Conservation (phyloP, 2,329 filamentous ascomycete genomes). For the Achaetomium macrosporum region DNA sequence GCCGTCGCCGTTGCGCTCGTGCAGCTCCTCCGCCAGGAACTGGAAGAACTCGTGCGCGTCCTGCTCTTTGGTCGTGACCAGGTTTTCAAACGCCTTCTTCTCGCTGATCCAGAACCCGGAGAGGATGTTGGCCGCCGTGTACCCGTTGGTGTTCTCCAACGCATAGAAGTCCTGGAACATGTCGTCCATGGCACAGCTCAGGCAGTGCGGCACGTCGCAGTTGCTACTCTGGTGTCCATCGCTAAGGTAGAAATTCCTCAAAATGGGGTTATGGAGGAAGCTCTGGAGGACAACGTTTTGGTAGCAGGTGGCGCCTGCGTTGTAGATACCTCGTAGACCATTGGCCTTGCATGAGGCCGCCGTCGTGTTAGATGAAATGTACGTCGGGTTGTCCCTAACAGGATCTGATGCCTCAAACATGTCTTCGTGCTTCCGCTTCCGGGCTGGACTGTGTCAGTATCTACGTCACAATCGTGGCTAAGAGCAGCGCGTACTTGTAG, state of each 20-base stretch:
- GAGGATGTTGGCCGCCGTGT: slow-evolving; percentile 83
- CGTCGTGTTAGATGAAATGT: slow-evolving; percentile 71
- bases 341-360: slow-evolving; percentile 78
- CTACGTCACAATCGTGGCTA: background rate
- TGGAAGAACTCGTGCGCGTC: slow-evolving; percentile 97
- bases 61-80: slow-evolving; percentile 90
- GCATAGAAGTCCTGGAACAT: slow-evolving; percentile 69
- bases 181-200: slow-evolving; percentile 66
- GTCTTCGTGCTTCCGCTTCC: slow-evolving; percentile 73
- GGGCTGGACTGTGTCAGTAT: slow-evolving; percentile 36
- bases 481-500: slow-evolving; percentile 24
- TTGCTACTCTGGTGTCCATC: slow-evolving; percentile 79
- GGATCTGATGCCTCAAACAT: slow-evolving; percentile 50
- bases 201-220: slow-evolving; percentile 58
- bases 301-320: slow-evolving; percentile 97
- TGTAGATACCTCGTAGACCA: slow-evolving; percentile 87
- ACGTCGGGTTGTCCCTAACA: slow-evolving; percentile 65
- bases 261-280: slow-evolving; percentile 85
- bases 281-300: slow-evolving; percentile 94
- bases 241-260: slow-evolving; percentile 86
- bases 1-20: slow-evolving; percentile 70
- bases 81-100: slow-evolving; percentile 62
- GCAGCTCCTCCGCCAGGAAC: slow-evolving; percentile 86
- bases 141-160: slow-evolving; percentile 76
- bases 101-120: slow-evolving; percentile 86